These are phyloP conservation scores for Candida easanensis DNA, from an alignment of 805 yeast species.

Conservation along the genomic window DNA sequence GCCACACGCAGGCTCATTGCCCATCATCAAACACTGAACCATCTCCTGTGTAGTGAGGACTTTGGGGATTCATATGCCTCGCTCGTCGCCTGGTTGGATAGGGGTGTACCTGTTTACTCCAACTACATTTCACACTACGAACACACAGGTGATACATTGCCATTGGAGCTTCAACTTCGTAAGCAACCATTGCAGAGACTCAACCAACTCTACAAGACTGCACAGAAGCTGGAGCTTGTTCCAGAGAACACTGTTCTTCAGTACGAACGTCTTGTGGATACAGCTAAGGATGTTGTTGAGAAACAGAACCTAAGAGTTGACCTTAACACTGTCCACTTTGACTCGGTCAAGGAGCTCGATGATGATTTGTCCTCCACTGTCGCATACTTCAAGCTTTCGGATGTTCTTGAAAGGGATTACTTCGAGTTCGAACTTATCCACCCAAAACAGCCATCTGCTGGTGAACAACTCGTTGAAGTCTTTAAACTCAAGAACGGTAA, in stretches of 20 bases:
- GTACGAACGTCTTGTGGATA: conserved; percentile 9
- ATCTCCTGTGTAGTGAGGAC: conserved; percentile 1
- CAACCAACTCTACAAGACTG: conserved; percentile 11
- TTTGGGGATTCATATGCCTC: conserved; percentile 1
- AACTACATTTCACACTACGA: conserved; percentile 12
- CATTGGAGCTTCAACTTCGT: conserved; percentile 14
- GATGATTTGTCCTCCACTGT: conserved; percentile 6
- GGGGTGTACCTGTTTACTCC: conserved; percentile 10
- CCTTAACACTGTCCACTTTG: conserved; percentile 19
- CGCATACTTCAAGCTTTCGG: conserved; percentile 19
- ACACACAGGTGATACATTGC: conserved; percentile 10
- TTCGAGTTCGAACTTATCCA: conserved; percentile 18
- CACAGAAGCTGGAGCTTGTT: conserved; percentile 8
- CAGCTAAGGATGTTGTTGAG: conserved; percentile 23
- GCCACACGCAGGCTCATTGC: conserved; percentile 15
- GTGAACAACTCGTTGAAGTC: conserved; percentile 19
- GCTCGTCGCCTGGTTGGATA: conserved; percentile 14
- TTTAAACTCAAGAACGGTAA: conserved; percentile 17
- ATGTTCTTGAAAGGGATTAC: conserved; percentile 25
- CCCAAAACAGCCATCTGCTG: conserved; percentile 5
- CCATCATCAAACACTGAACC: conserved; percentile 15
- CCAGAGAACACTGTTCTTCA: conserved; percentile 1
- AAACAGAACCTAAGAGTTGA: conserved; percentile 21
- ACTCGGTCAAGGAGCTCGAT: conserved; percentile 18
- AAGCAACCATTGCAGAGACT: conserved; percentile 17